A percentile compares a stretch with the other conserved stretches of the same genome.
phyloP scores from a whole-genome alignment of 2,329 filamentous ascomycete species.

The Talaromyces sp. region DNA sequence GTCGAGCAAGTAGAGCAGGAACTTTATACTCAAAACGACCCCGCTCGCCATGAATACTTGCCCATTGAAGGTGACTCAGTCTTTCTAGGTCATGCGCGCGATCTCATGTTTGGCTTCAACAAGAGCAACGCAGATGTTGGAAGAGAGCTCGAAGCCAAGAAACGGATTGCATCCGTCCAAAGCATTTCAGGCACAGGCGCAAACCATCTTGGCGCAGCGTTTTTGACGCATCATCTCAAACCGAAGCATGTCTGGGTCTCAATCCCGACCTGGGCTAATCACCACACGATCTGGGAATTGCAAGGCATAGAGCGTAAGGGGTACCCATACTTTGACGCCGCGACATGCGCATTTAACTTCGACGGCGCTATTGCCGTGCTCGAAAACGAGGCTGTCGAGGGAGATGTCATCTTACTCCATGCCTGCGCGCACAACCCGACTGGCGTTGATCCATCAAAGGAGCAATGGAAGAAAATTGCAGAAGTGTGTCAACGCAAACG shows the following conservation, averaged over 20 bases:
- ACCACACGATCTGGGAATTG: slow-evolving; percentile 81
- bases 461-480: slow-evolving; percentile 90
- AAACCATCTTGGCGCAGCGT: slow-evolving; percentile 84
- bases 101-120: slow-evolving; percentile 66
- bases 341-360: slow-evolving; percentile 42
- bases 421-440: slow-evolving; percentile 98
- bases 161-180: slow-evolving; percentile 67
- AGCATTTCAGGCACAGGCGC: slow-evolving; percentile 96
- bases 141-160: slow-evolving; percentile 34
- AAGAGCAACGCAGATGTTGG: slow-evolving; percentile 51
- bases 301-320: slow-evolving; percentile 73
- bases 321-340: slow-evolving; percentile 89
- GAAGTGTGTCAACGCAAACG: slow-evolving; percentile 71
- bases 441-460: slow-evolving; percentile 84
- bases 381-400: slow-evolving; percentile 76
- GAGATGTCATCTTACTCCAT: slow-evolving; percentile 83
- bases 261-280: slow-evolving; percentile 95
- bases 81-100: slow-evolving; percentile 82
- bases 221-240: slow-evolving; percentile 82
- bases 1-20: slow-evolving; percentile 76
- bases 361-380: slow-evolving; percentile 71
- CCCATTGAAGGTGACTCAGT: slow-evolving; percentile 81
- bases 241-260: slow-evolving; percentile 77
- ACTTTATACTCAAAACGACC: slow-evolving; percentile 75
- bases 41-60: slow-evolving; percentile 94